Conservation (phyloP, 2,329 filamentous ascomycete genomes). For the Fusarium annulatum region DNA sequence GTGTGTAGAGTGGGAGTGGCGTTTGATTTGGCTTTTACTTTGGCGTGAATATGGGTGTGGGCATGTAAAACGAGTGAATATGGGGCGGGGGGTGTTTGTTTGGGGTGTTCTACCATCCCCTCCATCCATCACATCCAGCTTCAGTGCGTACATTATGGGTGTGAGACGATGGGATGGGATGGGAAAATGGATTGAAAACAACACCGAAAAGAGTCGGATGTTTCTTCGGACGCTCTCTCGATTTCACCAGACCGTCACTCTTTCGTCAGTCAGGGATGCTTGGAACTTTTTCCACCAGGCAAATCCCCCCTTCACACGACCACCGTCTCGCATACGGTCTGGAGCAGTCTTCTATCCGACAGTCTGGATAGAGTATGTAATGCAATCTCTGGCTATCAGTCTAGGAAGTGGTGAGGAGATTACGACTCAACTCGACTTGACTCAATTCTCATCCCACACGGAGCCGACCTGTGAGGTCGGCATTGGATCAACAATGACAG, state of each 20-base stretch:
- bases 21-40: constrained; percentile 8
- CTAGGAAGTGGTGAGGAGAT: constrained; percentile 9
- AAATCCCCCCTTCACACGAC: constrained; percentile 10
- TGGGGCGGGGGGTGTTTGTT: constrained; percentile 1
- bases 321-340: constrained; percentile 32
- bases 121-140: constrained; percentile 11
- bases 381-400: constrained; percentile 23
- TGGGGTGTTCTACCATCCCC: neutral
- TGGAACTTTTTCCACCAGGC: constrained; percentile 14
- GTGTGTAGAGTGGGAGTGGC: constrained; percentile 23
- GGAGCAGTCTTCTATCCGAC: constrained; percentile 36
- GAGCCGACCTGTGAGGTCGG: neutral
- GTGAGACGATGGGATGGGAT: constrained; percentile 19
- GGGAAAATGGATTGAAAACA: constrained; percentile 25
- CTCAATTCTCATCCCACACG: neutral
- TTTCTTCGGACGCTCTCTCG: constrained; percentile 13
- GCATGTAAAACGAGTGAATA: constrained; percentile 1
- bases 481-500: neutral
- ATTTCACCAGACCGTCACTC: neutral
- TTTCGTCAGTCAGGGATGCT: constrained; percentile 19
- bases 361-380: constrained; percentile 37
- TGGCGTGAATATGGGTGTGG: constrained; percentile 10
- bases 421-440: neutral
- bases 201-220: constrained; percentile 30
- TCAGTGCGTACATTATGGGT: constrained; percentile 15